phyloP scores from a whole-genome alignment of 352 stramenopile genomes.

The Globisporangium iwayamae region DNA sequence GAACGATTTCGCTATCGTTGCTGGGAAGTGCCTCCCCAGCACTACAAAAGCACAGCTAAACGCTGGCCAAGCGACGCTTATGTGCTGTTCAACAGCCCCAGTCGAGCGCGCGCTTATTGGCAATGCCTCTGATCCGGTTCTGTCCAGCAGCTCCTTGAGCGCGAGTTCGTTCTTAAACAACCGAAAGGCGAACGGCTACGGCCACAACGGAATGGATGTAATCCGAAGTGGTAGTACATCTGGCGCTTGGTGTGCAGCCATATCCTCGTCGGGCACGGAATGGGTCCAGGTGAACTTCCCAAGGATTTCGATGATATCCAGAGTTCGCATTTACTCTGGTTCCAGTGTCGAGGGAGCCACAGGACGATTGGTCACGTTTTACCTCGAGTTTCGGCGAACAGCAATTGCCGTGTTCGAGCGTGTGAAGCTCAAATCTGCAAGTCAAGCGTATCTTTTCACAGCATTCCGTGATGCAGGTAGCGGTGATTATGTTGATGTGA shows the following conservation, averaged over 20 bases:
- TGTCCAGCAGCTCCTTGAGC: constrained; percentile 7
- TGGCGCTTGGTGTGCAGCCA: constrained; percentile 39
- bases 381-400: constrained; percentile 4
- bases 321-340: constrained; percentile 24
- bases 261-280: constrained; percentile 16
- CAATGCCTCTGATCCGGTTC: not conserved
- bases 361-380: constrained; percentile 8
- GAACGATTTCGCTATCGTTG: not conserved
- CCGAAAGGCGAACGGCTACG: constrained; percentile 38
- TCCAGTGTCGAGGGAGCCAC: constrained; percentile 14
- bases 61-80: constrained; percentile 23
- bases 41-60: constrained; percentile 21
- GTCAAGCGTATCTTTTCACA: not conserved
- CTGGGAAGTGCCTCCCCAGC: constrained; percentile 1
- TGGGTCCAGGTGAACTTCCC: constrained; percentile 49
- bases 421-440: not conserved
- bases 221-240: constrained; percentile 21
- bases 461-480: not conserved
- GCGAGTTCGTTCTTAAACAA: constrained; percentile 33
- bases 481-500: constrained; percentile 2
- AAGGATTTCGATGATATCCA: constrained; percentile 35
- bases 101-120: constrained; percentile 2
- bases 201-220: constrained; percentile 26
- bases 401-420: not conserved
- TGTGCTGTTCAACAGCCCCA: constrained; percentile 29